phyloP scores from a whole-genome alignment of 2,329 filamentous ascomycete species.

The Paecilomyces niveus region DNA sequence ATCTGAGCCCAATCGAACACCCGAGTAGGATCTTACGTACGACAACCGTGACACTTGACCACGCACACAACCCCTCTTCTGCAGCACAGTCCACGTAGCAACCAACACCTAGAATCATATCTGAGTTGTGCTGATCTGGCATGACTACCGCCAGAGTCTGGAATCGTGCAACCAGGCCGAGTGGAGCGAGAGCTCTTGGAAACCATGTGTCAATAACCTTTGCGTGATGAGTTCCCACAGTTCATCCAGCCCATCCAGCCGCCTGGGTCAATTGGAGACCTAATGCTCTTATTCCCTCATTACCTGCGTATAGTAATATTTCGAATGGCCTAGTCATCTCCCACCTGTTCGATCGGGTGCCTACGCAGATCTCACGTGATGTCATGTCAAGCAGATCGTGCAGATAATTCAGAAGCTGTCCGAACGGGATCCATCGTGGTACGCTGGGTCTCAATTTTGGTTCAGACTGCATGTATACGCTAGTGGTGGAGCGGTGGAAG shows the following conservation, averaged over 20 bases:
- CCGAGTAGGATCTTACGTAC: not conserved
- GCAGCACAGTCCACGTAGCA: not conserved
- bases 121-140: not conserved
- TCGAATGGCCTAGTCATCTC: not conserved
- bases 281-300: not conserved
- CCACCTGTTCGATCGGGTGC: not conserved
- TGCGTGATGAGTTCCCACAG: not conserved
- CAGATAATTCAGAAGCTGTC: not conserved
- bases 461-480: not conserved
- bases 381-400: not conserved
- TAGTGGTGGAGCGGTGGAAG: not conserved
- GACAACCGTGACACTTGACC: not conserved
- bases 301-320: not conserved
- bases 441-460: not conserved
- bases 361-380: not conserved
- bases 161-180: not conserved
- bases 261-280: not conserved
- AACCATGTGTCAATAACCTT: not conserved
- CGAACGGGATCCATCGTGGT: not conserved
- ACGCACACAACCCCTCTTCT: not conserved
- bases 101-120: not conserved
- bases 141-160: not conserved
- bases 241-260: not conserved
- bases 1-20: not conserved
- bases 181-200: not conserved